Evolutionary conservation across 2,329 filamentous ascomycete genomes (phyloP), one percentile per base, ranked within the genome.

Genomic region (Onygenales sp.): DNA sequence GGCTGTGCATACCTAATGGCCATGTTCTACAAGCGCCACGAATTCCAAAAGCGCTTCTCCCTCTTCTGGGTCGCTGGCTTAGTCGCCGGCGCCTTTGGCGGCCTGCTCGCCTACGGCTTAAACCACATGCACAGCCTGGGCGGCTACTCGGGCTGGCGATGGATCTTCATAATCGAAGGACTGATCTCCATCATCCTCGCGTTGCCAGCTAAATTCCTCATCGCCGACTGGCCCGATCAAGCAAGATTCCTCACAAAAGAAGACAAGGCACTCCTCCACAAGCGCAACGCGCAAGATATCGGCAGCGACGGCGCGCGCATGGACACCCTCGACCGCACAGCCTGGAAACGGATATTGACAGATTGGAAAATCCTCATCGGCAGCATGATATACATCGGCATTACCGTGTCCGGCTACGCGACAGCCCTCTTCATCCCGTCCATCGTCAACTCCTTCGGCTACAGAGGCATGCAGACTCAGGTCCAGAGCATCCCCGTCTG

Each of bases 91-190:
- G 66, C 67, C 5, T 68, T 68, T 56, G 64, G 63, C 39, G 61
- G 58, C 11, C 62, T 67, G 9, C 14, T 61, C 27, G 58, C 58
- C 21, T 58, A 64, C 51, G 61, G 54, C 6, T 56, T 70, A 13
- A 57, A 59, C 11, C 61, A 65, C 51, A 64, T 70, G 54, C 57
- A 63, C 42, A 65, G 65, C 42, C 34, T 63, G 46, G 59, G 60
- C 27, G 59, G 66, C 11, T 63, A 64, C 37, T 53, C 55, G 5
- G 59, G 59, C 2, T 67, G 65, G 65, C 59, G 63, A 36, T 69
- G 66, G 65, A 67, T 69, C 42, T 70, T 70, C 58, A 69, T 70
- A 51, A 59, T 69, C 36, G 66, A 69, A 53, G 64, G 63, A 13
- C 57, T 69, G 11, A 58, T 64, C 34, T 65, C 67, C n/a, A 59